Conservation (phyloP, 2,329 filamentous ascomycete genomes). For the Penicillium hesseltinei region DNA sequence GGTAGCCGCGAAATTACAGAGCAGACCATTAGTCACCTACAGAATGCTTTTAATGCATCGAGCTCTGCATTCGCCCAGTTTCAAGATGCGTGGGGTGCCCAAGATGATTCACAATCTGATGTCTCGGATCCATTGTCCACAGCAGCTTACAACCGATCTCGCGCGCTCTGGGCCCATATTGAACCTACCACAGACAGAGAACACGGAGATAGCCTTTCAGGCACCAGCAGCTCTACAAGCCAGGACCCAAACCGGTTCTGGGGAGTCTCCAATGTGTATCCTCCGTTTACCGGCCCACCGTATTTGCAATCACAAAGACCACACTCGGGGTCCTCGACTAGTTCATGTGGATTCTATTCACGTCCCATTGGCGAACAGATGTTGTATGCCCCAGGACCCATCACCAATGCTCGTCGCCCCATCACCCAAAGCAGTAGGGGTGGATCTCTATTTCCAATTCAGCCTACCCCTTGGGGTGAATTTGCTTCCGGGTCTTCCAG, state of each 20-base stretch:
- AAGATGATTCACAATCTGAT: conserved; percentile 47
- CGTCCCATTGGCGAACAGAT: conserved; percentile 33
- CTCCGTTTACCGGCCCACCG: conserved; percentile 19
- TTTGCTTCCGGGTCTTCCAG: conserved; percentile 28
- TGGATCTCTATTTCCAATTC: conserved; percentile 34
- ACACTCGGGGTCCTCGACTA: conserved; percentile 35
- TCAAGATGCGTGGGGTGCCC: conserved; percentile 44
- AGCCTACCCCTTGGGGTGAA: conserved; percentile 35
- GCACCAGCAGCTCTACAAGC: conserved; percentile 20
- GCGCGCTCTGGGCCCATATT: conserved; percentile 33
- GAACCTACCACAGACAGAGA: conserved; percentile 27
- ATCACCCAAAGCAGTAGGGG: conserved; percentile 33
- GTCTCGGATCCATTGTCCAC: conserved; percentile 44
- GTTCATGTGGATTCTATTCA: conserved; percentile 29
- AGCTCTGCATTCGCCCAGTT: conserved; percentile 43
- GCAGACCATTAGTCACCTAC: conserved; percentile 51
- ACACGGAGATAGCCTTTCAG: conserved; percentile 26
- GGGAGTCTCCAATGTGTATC: conserved; percentile 23
- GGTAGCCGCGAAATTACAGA: conserved; percentile 49
- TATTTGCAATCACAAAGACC: conserved; percentile 34
- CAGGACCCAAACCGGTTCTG: conserved; percentile 35
- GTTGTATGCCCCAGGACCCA: conserved; percentile 27
- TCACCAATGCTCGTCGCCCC: conserved; percentile 28
- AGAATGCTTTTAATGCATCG: conserved; percentile 54
- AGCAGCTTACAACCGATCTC: conserved; percentile 42